phyloP scores from a whole-genome alignment of 495 filamentous ascomycete genomes.

The Lasiosphaeria miniovina region DNA sequence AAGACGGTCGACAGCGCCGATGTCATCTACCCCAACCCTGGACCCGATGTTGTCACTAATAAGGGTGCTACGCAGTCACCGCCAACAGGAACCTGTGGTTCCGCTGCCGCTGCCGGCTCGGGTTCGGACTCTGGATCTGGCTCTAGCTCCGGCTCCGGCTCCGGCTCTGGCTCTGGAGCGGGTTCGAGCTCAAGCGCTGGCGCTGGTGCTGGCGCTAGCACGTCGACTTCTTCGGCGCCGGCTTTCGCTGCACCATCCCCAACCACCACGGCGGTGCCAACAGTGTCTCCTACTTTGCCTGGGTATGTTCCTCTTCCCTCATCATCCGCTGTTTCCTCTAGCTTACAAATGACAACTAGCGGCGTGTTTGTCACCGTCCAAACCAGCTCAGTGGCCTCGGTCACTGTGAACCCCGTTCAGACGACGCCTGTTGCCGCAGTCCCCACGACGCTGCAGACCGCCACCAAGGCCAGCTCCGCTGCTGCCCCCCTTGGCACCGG shows the following conservation, averaged over 20 bases:
- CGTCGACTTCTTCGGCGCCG: slow-evolving; percentile 2
- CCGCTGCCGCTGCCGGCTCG: slow-evolving; percentile 18
- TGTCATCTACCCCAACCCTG: slow-evolving; percentile 70
- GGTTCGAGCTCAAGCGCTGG: slow-evolving; percentile 9
- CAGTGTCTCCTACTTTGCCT: slow-evolving; percentile 15
- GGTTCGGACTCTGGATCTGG: slow-evolving; percentile 7
- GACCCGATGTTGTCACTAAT: slow-evolving; percentile 52
- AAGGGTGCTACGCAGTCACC: slow-evolving; percentile 26
- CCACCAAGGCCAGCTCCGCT: slow-evolving; percentile 18
- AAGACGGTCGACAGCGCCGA: slow-evolving; percentile 52
- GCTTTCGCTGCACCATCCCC: slow-evolving; percentile 4
- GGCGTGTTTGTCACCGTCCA: slow-evolving; percentile 31
- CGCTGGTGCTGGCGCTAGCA: slow-evolving; percentile 1
- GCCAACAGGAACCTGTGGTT: slow-evolving; percentile 24
- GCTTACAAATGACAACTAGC: slow-evolving; percentile 13
- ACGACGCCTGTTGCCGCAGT: slow-evolving; percentile 2
- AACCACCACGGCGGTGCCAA: slow-evolving; percentile 18
- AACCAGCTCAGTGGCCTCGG: background rate
- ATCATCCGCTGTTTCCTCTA: background rate
- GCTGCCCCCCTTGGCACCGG: slow-evolving; percentile 15
- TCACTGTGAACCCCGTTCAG: background rate
- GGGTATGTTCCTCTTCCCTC: slow-evolving; percentile 15
- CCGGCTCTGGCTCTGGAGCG: background rate
- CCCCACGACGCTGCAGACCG: slow-evolving; percentile 17
- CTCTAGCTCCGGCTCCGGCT: slow-evolving; percentile 11